phyloP scores from a whole-genome alignment of 257 asterid species.

The Ilex aquifolium region DNA sequence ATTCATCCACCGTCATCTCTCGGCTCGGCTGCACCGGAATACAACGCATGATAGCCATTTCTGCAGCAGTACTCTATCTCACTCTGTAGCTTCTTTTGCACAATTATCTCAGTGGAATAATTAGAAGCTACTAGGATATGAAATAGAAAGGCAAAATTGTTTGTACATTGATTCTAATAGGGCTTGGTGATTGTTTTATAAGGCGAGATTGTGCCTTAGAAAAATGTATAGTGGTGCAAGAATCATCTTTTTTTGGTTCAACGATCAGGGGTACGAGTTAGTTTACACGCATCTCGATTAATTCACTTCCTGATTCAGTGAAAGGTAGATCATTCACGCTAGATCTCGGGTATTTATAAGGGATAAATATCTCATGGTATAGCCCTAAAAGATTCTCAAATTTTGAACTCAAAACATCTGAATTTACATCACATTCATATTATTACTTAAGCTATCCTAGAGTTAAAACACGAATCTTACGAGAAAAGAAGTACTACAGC shows the following conservation, averaged over 20 bases:
- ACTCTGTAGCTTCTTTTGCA: background rate
- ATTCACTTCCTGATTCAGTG: no score
- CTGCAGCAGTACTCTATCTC: background rate
- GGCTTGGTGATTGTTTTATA: background rate
- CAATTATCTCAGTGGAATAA: background rate
- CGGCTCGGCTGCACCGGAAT: conserved; percentile 18
- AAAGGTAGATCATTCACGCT: no score
- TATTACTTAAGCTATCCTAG: no score
- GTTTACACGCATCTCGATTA: no score
- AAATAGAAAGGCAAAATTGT: background rate
- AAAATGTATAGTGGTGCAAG: background rate
- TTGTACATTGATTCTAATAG: background rate
- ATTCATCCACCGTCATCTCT: conserved; percentile 26
- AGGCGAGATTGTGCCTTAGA: background rate
- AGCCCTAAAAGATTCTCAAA: no score
- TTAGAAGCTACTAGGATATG: background rate
- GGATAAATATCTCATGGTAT: no score
- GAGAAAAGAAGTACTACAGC: no score
- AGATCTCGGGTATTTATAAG: no score
- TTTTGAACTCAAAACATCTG: no score
- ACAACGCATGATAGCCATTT: conserved; percentile 16
- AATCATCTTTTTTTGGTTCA: background rate
- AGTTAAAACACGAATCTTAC: no score
- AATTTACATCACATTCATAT: no score
- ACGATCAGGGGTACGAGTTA: no score